These are phyloP conservation scores for Geosmithia putterillii DNA, from an alignment of 2,329 filamentous ascomycete genomes.

Conservation along the genomic window DNA sequence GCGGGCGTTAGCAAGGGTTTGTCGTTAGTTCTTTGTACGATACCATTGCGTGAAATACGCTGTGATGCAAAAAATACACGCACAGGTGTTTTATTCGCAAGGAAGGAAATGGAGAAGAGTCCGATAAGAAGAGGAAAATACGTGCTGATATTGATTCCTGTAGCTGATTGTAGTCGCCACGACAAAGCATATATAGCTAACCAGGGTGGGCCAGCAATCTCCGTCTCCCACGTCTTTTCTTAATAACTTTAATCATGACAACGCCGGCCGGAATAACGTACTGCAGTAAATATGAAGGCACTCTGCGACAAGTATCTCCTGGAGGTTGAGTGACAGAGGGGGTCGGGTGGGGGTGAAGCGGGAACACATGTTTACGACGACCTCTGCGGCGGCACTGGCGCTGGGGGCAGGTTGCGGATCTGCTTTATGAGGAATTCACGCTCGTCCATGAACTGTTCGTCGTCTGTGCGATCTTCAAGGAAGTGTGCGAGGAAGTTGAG, in stretches of 20 bases:
- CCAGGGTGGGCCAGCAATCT: not conserved
- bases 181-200: not conserved
- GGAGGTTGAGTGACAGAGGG: not conserved
- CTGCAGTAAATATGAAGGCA: not conserved
- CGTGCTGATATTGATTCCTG: not conserved
- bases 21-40: not conserved
- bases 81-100: not conserved
- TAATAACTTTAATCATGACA: not conserved
- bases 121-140: not conserved
- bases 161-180: not conserved
- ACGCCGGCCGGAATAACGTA: constrained; percentile 1
- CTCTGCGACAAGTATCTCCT: not conserved
- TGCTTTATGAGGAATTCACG: constrained; percentile 95
- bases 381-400: constrained; percentile 40
- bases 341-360: no score
- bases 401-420: constrained; percentile 58
- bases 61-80: not conserved
- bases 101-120: not conserved
- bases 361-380: constrained; percentile 10
- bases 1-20: not conserved
- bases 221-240: not conserved
- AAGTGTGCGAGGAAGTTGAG: constrained; percentile 84
- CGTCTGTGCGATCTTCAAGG: constrained; percentile 86
- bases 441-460: constrained; percentile 98
- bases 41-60: not conserved